These are phyloP conservation scores for Bromus sterilis DNA, from an alignment of 176 grass and related monocot species.

Conservation along the genomic window DNA sequence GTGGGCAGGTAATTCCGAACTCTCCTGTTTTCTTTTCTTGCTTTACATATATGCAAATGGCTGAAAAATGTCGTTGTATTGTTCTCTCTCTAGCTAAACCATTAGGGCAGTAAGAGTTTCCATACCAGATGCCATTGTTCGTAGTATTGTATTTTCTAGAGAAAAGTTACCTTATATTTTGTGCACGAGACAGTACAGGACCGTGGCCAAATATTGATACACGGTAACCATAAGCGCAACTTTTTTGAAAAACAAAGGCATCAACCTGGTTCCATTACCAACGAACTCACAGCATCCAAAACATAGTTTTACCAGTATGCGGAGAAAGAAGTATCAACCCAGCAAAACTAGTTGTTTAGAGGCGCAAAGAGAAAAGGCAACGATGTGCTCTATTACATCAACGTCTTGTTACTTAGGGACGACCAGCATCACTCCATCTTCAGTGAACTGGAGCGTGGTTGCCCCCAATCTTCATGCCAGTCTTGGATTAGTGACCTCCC, in stretches of 20 bases:
- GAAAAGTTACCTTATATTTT: not conserved
- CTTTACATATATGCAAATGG: slow-evolving; percentile 8
- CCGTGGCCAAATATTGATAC: not conserved
- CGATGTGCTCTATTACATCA: not conserved
- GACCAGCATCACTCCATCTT: not conserved
- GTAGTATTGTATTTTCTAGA: not conserved
- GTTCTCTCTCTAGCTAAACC: not conserved
- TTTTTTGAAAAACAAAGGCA: not conserved
- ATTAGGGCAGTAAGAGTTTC: not conserved
- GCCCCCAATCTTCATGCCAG: not conserved
- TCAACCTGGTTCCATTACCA: not conserved
- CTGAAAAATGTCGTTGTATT: slow-evolving; percentile 18
- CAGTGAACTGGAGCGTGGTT: not conserved
- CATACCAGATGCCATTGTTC: not conserved
- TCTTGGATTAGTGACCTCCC: not conserved
- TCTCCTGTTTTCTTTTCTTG: slow-evolving; percentile 7
- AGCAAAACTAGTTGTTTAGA: not conserved
- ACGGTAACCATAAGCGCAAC: not conserved
- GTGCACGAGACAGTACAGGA: not conserved
- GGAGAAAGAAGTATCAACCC: not conserved
- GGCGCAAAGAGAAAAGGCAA: not conserved
- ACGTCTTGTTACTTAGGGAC: not conserved
- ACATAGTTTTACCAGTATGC: not conserved
- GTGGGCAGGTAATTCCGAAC: slow-evolving; percentile 61
- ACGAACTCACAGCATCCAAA: not conserved